Evolutionary conservation across 331 rosid genomes (phyloP), one percentile per base, ranked within the genome.

Genomic region (Erythrophleum ivorense): DNA sequence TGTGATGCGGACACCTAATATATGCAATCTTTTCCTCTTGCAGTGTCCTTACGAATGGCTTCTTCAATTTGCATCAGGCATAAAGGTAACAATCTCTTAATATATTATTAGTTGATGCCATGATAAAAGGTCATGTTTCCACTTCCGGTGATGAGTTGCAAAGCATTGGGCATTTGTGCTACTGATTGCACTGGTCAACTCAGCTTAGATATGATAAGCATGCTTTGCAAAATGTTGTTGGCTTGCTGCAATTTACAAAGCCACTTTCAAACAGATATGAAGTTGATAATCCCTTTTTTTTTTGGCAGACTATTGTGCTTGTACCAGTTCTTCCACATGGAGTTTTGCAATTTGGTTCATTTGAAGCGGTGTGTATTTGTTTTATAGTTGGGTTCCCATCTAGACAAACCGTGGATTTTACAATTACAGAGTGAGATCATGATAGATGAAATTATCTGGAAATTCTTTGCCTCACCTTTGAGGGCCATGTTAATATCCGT

Each of bases 321-420:
- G 91, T 93, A 31, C 97, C 99, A 75, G 90, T 95, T 62, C 92
- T 86, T 86, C 94, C 99, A 9, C 77, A 83, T 49, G 98, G 99
- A 71, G 97, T 95, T 80, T 78, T 95, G 89, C 98, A 93, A 86
- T 90, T 95, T 53, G 99, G 98, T 76, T 95, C 99, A 8, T 77
- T 85, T 82, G 91, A 95, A 86, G 80, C 7, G 94, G 99, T 93
- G 75, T 15, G 91, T 81, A 75, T 78, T 80, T 66, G 54, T 82
- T 81, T 55, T 76, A 48, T 74, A 78, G 81, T 85, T 81, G 45
- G 29, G 67, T 76, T 50, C 57, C 70, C 18, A 60, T 9, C 21
- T 34, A 48, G 71, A 1, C 18, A 24, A 76, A 66, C 57, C 5
- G 40, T 59, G 68, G 46, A 18, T 76, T 57, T 53, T 38, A 9